Evolutionary conservation across 2,329 filamentous ascomycete genomes (phyloP).

Genomic region (Amauroascus niger): DNA sequence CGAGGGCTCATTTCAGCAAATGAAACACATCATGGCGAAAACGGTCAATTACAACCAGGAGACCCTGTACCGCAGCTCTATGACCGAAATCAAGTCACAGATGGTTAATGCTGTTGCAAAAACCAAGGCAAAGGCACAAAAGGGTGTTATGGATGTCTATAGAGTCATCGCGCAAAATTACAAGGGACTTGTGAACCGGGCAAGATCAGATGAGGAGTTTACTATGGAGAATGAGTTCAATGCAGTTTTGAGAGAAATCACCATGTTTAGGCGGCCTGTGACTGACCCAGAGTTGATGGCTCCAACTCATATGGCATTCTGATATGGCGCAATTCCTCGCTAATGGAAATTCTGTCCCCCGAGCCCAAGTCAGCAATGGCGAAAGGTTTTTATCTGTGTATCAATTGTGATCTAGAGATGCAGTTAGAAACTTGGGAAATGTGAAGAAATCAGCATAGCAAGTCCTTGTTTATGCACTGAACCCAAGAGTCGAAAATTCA

Average conservation of each 20-base stretch:
- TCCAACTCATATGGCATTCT: too few species aligned
- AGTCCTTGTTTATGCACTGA: too few species aligned
- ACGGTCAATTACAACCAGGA: background rate
- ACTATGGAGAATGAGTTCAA: background rate
- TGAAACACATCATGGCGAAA: background rate
- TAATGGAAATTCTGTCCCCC: too few species aligned
- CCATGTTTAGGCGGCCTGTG: background rate
- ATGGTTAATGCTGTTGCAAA: background rate
- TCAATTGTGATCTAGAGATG: too few species aligned
- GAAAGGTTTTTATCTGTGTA: too few species aligned
- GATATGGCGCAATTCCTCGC: too few species aligned
- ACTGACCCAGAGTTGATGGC: background rate
- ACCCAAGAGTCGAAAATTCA: too few species aligned
- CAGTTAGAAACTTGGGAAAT: too few species aligned
- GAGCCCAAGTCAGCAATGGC: too few species aligned
- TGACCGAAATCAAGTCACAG: background rate
- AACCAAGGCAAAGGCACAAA: conserved; percentile 33
- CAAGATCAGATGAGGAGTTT: background rate
- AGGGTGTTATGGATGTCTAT: background rate
- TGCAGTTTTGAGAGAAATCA: background rate
- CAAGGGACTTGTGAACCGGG: background rate
- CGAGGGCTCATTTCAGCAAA: background rate
- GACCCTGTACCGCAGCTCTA: background rate
- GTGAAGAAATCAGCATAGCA: too few species aligned
- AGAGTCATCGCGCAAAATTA: background rate